Evolutionary conservation across 148 eudicot species (phyloP).

Genomic region (Suaeda aralocaspica): DNA sequence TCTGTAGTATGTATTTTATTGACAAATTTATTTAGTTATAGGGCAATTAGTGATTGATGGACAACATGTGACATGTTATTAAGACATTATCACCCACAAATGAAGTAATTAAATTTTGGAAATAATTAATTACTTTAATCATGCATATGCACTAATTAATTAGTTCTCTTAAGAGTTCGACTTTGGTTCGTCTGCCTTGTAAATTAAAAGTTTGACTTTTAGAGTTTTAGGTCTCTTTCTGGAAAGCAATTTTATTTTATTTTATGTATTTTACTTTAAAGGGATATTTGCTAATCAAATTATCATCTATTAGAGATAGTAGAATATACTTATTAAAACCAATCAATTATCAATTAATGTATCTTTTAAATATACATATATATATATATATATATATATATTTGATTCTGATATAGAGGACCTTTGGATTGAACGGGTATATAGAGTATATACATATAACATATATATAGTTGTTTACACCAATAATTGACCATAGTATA

Average conservation of each 20-base stretch:
- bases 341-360: not conserved
- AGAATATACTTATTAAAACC: not conserved
- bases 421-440: too few species aligned
- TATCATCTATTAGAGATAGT: not conserved
- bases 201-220: not conserved
- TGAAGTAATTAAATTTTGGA: too few species aligned
- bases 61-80: not conserved
- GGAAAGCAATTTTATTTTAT: not conserved
- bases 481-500: too few species aligned
- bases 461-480: too few species aligned
- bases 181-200: not conserved
- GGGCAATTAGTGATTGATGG: not conserved
- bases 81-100: not conserved
- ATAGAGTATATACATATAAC: too few species aligned
- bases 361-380: too few species aligned
- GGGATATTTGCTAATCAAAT: not conserved
- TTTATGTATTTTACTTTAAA: not conserved
- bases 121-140: not conserved
- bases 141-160: too few species aligned
- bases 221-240: constrained; percentile 1
- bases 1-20: too few species aligned
- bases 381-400: too few species aligned
- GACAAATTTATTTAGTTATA: not conserved
- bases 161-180: not conserved
- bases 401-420: not conserved